phyloP scores from a whole-genome alignment of 2,329 filamentous ascomycete genomes.

The Cytospora piceae region DNA sequence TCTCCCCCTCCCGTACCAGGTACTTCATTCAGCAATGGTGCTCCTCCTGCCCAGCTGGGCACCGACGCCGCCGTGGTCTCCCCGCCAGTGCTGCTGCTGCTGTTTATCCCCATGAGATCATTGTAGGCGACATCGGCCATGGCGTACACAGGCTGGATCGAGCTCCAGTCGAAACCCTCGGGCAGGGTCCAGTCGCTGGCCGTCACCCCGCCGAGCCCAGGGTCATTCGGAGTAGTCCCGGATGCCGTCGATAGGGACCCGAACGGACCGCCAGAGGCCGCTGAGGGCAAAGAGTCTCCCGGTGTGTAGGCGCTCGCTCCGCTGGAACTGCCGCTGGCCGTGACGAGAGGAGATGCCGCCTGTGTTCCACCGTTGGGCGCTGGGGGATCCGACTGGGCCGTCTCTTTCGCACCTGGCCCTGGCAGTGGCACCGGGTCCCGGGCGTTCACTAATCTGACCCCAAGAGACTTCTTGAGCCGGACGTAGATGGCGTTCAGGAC shows the following conservation, averaged over 20 bases:
- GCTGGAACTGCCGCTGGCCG: conserved; percentile 25
- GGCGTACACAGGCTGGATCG: conserved; percentile 59
- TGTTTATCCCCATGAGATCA: conserved; percentile 51
- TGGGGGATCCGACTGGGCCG: background rate
- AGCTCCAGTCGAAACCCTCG: conserved; percentile 52
- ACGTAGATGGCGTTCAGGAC: conserved; percentile 59
- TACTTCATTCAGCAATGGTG: conserved; percentile 21
- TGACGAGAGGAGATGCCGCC: conserved; percentile 23
- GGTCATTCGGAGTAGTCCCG: conserved; percentile 15
- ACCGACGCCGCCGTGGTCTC: conserved; percentile 33
- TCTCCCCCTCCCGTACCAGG: conserved; percentile 19
- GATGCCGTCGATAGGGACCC: conserved; percentile 11
- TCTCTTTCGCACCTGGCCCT: background rate
- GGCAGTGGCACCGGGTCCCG: background rate
- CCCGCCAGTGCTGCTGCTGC: conserved; percentile 34
- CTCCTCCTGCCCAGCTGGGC: conserved; percentile 31
- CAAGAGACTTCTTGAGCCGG: conserved; percentile 56
- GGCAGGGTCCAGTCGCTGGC: conserved; percentile 47
- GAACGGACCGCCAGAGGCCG: conserved; percentile 13
- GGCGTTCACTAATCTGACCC: conserved; percentile 32
- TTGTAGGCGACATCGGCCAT: conserved; percentile 62
- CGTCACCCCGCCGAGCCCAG: conserved; percentile 8
- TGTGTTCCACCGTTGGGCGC: background rate
- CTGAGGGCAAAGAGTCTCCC: conserved; percentile 10
- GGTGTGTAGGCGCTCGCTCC: conserved; percentile 20